phyloP scores from a whole-genome alignment of 2,329 filamentous ascomycete genomes.

The Endoconidiophora laricicola region DNA sequence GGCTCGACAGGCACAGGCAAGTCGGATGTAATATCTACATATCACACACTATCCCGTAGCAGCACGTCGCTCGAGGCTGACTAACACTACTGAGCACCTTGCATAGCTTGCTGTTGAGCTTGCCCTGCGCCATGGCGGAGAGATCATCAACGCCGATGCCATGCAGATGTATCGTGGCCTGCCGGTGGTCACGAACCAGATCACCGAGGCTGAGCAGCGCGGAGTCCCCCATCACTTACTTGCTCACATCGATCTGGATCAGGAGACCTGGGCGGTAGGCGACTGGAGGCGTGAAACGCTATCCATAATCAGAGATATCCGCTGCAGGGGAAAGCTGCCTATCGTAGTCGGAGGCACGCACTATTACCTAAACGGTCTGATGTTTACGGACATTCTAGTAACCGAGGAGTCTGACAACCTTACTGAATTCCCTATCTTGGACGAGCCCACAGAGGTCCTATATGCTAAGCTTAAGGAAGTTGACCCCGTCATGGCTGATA shows the following conservation, averaged over 20 bases:
- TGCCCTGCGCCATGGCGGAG: slow-evolving; percentile 68
- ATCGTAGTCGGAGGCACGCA: slow-evolving; percentile 90
- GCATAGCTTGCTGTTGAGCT: slow-evolving; percentile 72
- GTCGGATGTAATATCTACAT: slow-evolving; percentile 49
- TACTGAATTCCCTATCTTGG: slow-evolving; percentile 47
- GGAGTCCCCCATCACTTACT: slow-evolving; percentile 80
- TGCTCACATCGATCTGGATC: slow-evolving; percentile 55
- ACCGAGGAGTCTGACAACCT: slow-evolving; percentile 23
- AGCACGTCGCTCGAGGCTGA: background rate
- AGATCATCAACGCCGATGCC: slow-evolving; percentile 92
- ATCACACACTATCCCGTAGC: background rate
- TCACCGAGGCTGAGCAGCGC: slow-evolving; percentile 55
- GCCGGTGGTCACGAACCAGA: slow-evolving; percentile 91
- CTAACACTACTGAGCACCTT: background rate
- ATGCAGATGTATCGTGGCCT: slow-evolving; percentile 94
- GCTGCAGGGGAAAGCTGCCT: slow-evolving; percentile 59
- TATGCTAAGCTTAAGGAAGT: slow-evolving; percentile 57
- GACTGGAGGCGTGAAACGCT: slow-evolving; percentile 57
- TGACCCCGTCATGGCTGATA: slow-evolving; percentile 74
- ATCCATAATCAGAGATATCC: slow-evolving; percentile 59
- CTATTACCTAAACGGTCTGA: slow-evolving; percentile 80
- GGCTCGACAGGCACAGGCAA: slow-evolving; percentile 90
- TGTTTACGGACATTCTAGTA: slow-evolving; percentile 61
- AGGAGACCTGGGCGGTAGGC: slow-evolving; percentile 70
- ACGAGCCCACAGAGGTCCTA: slow-evolving; percentile 54